Percentiles rank a stretch among this genome's conserved stretches.
These are phyloP conservation scores for Blastobotrys persicus DNA, from an alignment of 1,139 yeast species.

Conservation along the genomic window DNA sequence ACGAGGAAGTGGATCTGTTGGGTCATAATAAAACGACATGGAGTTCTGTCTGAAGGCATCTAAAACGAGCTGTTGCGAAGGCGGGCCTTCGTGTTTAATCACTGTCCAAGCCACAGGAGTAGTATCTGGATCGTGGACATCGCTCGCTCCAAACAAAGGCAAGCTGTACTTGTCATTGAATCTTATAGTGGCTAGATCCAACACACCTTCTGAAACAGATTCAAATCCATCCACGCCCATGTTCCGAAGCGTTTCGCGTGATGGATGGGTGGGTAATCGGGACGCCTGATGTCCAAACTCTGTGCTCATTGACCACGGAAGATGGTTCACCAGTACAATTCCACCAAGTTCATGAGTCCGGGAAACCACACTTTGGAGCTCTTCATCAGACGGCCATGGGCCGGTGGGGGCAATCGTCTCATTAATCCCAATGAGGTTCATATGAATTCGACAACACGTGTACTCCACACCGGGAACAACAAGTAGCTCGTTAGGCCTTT, in stretches of 20 bases:
- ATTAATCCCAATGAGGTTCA: constrained; percentile 31
- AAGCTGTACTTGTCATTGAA: constrained; percentile 20
- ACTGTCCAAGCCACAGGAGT: constrained; percentile 28
- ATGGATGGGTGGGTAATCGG: constrained; percentile 25
- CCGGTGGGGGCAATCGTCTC: constrained; percentile 25
- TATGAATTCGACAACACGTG: constrained; percentile 32
- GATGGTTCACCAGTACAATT: constrained; percentile 28
- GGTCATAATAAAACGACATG: constrained; percentile 24
- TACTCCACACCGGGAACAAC: constrained; percentile 32
- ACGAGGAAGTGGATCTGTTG: constrained; percentile 23
- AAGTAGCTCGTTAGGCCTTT: constrained; percentile 18
- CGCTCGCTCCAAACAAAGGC: constrained; percentile 28
- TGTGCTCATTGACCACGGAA: constrained; percentile 28
- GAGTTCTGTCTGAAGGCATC: constrained; percentile 10
- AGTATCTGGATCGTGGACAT: constrained; percentile 24
- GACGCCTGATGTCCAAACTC: constrained; percentile 24
- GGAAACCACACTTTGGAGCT: constrained; percentile 22
- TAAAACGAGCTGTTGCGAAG: constrained; percentile 11
- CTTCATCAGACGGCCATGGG: constrained; percentile 26
- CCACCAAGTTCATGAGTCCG: constrained; percentile 27
- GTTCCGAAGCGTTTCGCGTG: constrained; percentile 22
- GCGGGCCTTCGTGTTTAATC: constrained; percentile 14
- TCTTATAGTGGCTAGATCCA: constrained; percentile 27
- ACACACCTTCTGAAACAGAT: constrained; percentile 25
- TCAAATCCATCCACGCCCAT: constrained; percentile 32